Evolutionary conservation across 129 eudicot species (phyloP).

Genomic region (Pulicaria dysenterica): DNA sequence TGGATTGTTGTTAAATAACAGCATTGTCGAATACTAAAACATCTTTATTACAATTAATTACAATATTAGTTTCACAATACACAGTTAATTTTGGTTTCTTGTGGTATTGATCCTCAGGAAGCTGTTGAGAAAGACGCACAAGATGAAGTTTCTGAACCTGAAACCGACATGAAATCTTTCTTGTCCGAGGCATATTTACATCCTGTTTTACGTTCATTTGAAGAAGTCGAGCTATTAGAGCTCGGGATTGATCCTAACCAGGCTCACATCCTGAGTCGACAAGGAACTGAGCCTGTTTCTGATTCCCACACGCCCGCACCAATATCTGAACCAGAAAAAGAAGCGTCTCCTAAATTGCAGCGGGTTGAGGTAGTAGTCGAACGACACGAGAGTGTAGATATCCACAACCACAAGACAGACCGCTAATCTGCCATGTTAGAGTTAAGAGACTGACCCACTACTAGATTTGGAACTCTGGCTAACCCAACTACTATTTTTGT

Average conservation of each 20-base stretch:
- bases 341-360: conserved; percentile 28
- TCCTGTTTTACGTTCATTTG: conserved; percentile 74
- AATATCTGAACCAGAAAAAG: conserved; percentile 41
- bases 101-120: conserved; percentile 54
- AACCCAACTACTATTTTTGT: no score
- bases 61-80: no score
- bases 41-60: no score
- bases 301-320: conserved; percentile 32
- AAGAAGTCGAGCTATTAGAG: conserved; percentile 71
- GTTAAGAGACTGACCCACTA: conserved; percentile 14
- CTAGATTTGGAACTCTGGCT: background rate
- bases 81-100: conserved; percentile 7
- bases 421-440: conserved; percentile 9
- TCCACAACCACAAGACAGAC: background rate
- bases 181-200: conserved; percentile 82
- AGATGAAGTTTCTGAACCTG: conserved; percentile 54
- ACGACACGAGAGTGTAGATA: conserved; percentile 23
- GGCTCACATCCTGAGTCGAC: conserved; percentile 38
- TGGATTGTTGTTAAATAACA: no score
- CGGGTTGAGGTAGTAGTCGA: conserved; percentile 39
- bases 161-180: conserved; percentile 54
- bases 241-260: conserved; percentile 51
- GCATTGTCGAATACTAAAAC: no score
- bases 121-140: conserved; percentile 75
- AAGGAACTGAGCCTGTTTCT: conserved; percentile 40